Evolutionary conservation across 192 early-diverging fungal species (phyloP), one percentile per base, ranked within the genome.

Genomic region (Rhizophagus clarus): DNA sequence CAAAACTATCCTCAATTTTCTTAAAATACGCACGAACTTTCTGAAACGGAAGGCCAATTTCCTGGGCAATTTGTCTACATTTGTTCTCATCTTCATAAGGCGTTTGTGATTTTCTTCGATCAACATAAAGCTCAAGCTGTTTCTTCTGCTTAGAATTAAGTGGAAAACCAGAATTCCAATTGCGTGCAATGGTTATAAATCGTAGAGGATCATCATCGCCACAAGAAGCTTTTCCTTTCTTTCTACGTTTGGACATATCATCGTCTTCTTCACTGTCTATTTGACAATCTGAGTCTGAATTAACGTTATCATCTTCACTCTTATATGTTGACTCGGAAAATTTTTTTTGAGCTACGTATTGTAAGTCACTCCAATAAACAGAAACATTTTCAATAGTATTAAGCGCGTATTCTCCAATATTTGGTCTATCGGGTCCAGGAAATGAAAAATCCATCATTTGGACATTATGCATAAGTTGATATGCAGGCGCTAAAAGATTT

Each of bases 291-390:
- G 51, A 74, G 24, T 80, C 42, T 17, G 29, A n/a, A 71, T 22
- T 34, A 40, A 2, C 29, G 4, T 68, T 17, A 26, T 47, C 56
- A 6, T 45, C 32, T 40, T 79, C 68, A 47, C 28, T 68, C 47
- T 32, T 68, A 67, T 49, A 49, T 12, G 37, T 29, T 75, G 49
- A 34, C 12, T 68, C 76, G 17, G 64, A 22, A 20, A 56, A 56
- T 61, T 69, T 63, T 71, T 81, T 64, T 77, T 51, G 74, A 22
- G 80, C 74, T 14, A 77, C 56, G 28, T 70, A 81, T 77, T 81
- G 80, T 40, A 81, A 77, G 56, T 77, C 80, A 63, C 64, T 77
- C 80, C 80, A 81, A 77, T 77, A 81, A 32, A 77, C 56, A 15
- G 31, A 29, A 47, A 81, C 68, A 68, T 81, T 74, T 37, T 81